phyloP scores from a whole-genome alignment of 768 basidiomycete species.

The Xerocomus potaroensis region DNA sequence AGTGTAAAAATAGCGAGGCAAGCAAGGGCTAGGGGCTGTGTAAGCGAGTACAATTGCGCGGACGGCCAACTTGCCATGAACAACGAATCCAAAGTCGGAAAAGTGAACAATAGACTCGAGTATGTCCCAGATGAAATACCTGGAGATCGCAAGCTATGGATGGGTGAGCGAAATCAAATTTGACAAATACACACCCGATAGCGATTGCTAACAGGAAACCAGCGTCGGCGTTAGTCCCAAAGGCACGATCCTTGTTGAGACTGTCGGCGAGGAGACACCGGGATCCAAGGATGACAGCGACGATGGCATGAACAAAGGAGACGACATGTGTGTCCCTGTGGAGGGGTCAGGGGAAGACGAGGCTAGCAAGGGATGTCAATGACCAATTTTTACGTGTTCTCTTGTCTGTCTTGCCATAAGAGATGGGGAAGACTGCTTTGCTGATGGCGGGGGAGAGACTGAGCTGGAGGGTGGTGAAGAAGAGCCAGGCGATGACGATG shows the following conservation, averaged over 20 bases:
- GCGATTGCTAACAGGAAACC: conserved; percentile 65
- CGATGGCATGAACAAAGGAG: conserved; percentile 67
- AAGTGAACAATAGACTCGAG: conserved; percentile 67
- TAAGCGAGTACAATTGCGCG: conserved; percentile 1
- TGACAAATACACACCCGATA: conserved; percentile 58
- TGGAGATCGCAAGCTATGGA: conserved; percentile 20
- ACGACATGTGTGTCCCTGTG: conserved; percentile 65
- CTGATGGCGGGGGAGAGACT: conserved; percentile 54
- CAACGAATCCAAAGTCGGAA: conserved; percentile 66
- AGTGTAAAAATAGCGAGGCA: conserved; percentile 65
- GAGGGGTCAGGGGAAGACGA: neutral
- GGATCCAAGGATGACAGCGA: conserved; percentile 62
- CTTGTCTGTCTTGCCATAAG: conserved; percentile 45
- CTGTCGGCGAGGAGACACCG: conserved; percentile 46
- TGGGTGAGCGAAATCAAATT: neutral
- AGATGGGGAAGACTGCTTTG: conserved; percentile 41
- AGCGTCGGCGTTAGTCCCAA: conserved; percentile 63
- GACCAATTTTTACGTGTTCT: conserved; percentile 61
- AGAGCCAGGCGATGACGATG: conserved; percentile 49
- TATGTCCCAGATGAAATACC: conserved; percentile 84
- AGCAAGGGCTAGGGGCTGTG: conserved; percentile 41
- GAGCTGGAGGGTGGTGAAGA: conserved; percentile 57
- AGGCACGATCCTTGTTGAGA: conserved; percentile 59
- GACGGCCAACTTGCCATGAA: conserved; percentile 53
- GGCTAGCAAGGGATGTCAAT: neutral